A percentile compares a stretch with the other conserved stretches of the same genome.
phyloP scores from a whole-genome alignment of 1,139 yeast genomes.

The Geotrichum phurueaensis region DNA sequence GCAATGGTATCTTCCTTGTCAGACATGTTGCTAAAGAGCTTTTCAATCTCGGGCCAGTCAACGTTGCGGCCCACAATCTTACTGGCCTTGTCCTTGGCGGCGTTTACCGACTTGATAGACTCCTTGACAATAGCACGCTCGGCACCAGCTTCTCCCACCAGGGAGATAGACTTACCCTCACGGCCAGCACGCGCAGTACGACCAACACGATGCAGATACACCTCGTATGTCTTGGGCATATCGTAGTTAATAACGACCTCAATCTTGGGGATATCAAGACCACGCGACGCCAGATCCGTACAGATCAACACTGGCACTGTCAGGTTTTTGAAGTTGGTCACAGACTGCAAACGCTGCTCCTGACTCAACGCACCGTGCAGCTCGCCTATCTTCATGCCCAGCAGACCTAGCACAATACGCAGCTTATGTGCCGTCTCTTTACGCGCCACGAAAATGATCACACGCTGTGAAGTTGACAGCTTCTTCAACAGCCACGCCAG shows the following conservation, averaged over 20 bases:
- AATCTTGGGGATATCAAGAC: slow-evolving; percentile 96
- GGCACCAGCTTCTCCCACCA: slow-evolving; percentile 82
- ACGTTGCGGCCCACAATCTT: slow-evolving; percentile 77
- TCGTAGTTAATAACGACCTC: slow-evolving; percentile 91
- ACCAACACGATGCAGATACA: slow-evolving; percentile 95
- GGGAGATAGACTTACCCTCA: slow-evolving; percentile 84
- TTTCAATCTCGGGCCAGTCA: slow-evolving; percentile 79
- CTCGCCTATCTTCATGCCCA: slow-evolving; percentile 86
- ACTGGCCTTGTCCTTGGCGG: slow-evolving; percentile 30
- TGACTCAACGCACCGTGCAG: slow-evolving; percentile 91
- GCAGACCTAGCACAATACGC: slow-evolving; percentile 74
- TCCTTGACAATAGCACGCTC: slow-evolving; percentile 87
- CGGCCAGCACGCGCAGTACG: slow-evolving; percentile 99
- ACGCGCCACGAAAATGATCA: slow-evolving; percentile 84
- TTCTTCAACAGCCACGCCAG: slow-evolving; percentile 63
- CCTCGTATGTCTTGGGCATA: slow-evolving; percentile 88
- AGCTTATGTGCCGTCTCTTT: slow-evolving; percentile 86
- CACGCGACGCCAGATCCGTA: slow-evolving; percentile 98
- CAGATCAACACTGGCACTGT: slow-evolving; percentile 83
- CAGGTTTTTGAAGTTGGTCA: slow-evolving; percentile 72
- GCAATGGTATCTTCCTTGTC: slow-evolving; percentile 54
- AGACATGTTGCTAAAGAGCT: slow-evolving; percentile 54
- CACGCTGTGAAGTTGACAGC: slow-evolving; percentile 41
- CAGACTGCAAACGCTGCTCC: slow-evolving; percentile 86
- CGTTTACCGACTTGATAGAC: slow-evolving; percentile 64